A percentile compares a stretch with the other conserved stretches of the same genome.
These are phyloP conservation scores for Hibiscus trionum DNA, from an alignment of 345 rosid species.

Conservation along the genomic window DNA sequence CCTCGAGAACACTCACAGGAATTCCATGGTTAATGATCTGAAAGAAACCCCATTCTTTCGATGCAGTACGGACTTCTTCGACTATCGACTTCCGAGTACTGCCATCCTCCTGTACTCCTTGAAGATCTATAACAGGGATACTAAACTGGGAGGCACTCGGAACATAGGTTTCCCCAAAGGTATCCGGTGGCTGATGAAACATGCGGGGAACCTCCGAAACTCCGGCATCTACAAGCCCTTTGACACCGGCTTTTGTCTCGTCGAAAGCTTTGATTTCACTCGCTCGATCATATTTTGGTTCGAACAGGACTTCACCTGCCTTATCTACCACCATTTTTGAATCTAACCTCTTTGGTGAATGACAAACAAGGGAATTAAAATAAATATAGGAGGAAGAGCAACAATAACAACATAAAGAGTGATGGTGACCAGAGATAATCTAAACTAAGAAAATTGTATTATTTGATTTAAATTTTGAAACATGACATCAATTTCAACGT, in stretches of 20 bases:
- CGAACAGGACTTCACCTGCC: not conserved
- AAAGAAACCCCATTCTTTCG: not conserved
- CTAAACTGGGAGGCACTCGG: not conserved
- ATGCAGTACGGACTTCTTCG: not conserved
- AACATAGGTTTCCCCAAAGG: not conserved
- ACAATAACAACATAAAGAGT: not conserved
- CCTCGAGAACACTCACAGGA: not conserved
- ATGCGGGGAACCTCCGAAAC: not conserved
- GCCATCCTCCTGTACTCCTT: not conserved
- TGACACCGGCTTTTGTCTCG: not conserved
- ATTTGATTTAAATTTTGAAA: too few relatives aligned
- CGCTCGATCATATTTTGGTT: not conserved
- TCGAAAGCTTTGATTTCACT: not conserved
- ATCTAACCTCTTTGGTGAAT: not conserved
- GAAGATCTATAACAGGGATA: not conserved
- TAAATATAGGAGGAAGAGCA: not conserved
- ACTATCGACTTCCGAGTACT: not conserved
- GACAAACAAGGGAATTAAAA: not conserved
- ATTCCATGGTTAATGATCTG: constrained; percentile 1
- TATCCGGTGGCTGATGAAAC: not conserved
- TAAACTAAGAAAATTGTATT: not conserved
- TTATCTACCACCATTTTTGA: not conserved
- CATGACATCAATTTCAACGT: too few relatives aligned
- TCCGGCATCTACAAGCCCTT: not conserved
- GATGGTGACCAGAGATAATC: not conserved